A percentile compares a stretch with the other conserved stretches of the same genome.
Evolutionary conservation across 805 yeast species (phyloP).

Genomic region (Lipomyces yamadae): DNA sequence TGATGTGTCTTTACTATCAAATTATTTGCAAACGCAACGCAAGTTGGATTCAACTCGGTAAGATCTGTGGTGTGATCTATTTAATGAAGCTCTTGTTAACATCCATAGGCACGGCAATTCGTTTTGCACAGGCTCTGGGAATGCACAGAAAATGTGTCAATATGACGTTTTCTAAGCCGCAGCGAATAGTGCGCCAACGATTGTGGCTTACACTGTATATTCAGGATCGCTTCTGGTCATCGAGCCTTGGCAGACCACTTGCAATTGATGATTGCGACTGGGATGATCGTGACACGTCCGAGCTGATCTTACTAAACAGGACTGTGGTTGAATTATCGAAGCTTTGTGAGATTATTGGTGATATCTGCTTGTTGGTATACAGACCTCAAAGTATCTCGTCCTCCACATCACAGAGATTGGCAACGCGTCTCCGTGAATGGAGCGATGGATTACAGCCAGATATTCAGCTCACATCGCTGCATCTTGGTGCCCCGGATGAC

Average conservation of each 20-base stretch:
- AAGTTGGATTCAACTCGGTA: conserved; percentile 55
- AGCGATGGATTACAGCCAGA: conserved; percentile 37
- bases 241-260: conserved; percentile 37
- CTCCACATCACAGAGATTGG: conserved; percentile 35
- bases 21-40: conserved; percentile 49
- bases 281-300: conserved; percentile 38
- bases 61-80: not conserved
- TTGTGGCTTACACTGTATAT: conserved; percentile 40
- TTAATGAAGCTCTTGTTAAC: not conserved
- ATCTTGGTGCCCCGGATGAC: conserved; percentile 13
- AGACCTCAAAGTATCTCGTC: conserved; percentile 39
- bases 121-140: conserved; percentile 54
- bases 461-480: conserved; percentile 36
- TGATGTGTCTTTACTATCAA: conserved; percentile 51
- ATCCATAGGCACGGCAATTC: conserved; percentile 45
- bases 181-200: conserved; percentile 36
- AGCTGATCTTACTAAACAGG: conserved; percentile 31
- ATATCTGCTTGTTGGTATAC: conserved; percentile 38
- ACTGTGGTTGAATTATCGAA: conserved; percentile 36
- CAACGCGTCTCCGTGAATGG: conserved; percentile 38
- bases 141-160: conserved; percentile 44
- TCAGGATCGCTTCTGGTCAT: conserved; percentile 38
- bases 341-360: conserved; percentile 39
- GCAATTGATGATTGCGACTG: conserved; percentile 39
- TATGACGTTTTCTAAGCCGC: conserved; percentile 38